Conservation (phyloP, 1,139 yeast species). For the Magnusiomyces tetraspermus region DNA sequence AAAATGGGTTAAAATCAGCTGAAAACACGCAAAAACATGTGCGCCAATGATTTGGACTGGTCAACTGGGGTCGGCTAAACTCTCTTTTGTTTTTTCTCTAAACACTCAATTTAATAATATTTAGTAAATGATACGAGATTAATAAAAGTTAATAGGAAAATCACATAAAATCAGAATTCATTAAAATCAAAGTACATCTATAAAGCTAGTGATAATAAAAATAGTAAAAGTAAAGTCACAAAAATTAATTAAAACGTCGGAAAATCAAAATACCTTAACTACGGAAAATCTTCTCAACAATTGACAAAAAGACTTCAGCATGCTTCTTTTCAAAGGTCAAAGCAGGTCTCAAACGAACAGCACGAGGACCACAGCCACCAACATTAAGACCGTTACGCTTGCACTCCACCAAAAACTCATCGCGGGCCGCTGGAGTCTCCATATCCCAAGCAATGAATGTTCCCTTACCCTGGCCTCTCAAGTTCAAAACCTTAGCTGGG, state of each 20-base stretch:
- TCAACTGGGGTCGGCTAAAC: too few species aligned
- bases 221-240: too few species aligned
- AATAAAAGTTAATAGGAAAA: too few species aligned
- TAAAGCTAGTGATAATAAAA: not conserved
- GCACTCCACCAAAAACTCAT: slow-evolving; percentile 48
- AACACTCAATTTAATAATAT: too few species aligned
- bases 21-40: too few species aligned
- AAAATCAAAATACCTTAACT: not conserved
- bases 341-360: slow-evolving; percentile 71
- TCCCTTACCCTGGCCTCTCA: slow-evolving; percentile 68
- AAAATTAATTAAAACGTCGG: too few species aligned
- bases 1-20: too few species aligned
- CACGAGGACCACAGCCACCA: slow-evolving; percentile 71
- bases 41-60: too few species aligned
- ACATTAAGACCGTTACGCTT: slow-evolving; percentile 58
- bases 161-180: too few species aligned
- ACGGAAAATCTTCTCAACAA: slow-evolving; percentile 25
- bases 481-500: slow-evolving; percentile 43
- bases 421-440: slow-evolving; percentile 45
- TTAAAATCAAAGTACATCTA: not conserved
- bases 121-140: too few species aligned
- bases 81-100: too few species aligned
- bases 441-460: slow-evolving; percentile 76
- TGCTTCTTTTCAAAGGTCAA: slow-evolving; percentile 67
- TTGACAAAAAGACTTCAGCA: slow-evolving; percentile 51